These are phyloP conservation scores for Candida verbasci DNA, from an alignment of 805 yeast genomes.

Conservation along the genomic window DNA sequence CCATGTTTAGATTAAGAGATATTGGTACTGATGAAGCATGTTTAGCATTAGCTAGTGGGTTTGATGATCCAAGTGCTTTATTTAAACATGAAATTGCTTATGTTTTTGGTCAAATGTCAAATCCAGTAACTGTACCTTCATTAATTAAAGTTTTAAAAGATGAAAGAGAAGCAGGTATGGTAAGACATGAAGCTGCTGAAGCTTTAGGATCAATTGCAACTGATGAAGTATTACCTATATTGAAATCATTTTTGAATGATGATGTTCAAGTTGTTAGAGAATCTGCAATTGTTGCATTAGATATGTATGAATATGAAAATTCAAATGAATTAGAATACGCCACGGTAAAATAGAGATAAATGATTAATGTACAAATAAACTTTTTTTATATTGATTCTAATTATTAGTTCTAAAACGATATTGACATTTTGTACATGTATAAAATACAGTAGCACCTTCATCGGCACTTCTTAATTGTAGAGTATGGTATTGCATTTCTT, in stretches of 20 bases:
- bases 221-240: conserved; percentile 87
- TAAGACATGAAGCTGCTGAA: conserved; percentile 99
- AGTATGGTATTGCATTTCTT: conserved; percentile 97
- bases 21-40: conserved; percentile 92
- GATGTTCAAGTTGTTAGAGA: conserved; percentile 89
- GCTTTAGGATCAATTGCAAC: conserved; percentile 97
- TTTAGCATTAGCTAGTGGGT: conserved; percentile 85
- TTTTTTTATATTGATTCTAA: too few species aligned
- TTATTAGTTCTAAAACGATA: conserved; percentile 94
- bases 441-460: conserved; percentile 99
- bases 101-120: conserved; percentile 95
- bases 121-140: conserved; percentile 87
- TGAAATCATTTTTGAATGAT: conserved; percentile 74
- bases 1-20: conserved; percentile 97
- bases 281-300: conserved; percentile 94
- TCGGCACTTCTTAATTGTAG: conserved; percentile 96
- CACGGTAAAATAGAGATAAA: conserved; percentile 19
- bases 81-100: conserved; percentile 98
- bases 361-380: too few species aligned
- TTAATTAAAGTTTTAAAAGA: conserved; percentile 77
- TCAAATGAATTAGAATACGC: conserved; percentile 78
- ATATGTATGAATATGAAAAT: conserved; percentile 96
- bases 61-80: conserved; percentile 84
- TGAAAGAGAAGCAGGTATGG: conserved; percentile 91
- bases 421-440: conserved; percentile 91